Base-by-base conservation (phyloP, 257 asterid species). In the Solanum neorickii region DNA sequence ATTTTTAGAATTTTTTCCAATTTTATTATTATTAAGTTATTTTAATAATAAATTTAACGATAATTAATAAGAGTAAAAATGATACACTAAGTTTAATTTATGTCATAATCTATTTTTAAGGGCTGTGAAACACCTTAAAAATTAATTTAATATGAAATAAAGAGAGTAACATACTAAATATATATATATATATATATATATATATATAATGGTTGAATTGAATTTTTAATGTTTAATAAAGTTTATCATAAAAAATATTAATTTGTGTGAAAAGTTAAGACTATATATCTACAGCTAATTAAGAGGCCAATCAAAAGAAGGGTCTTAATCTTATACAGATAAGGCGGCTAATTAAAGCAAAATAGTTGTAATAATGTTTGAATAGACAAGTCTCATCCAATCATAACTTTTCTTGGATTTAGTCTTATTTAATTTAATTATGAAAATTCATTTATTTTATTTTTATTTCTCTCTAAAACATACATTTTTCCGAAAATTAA, bases 81-180 rank as follows among this genome's bases (percentile, higher is more conserved):
- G 7, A 37, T 6, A 37, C 0, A 5, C 7, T 6, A 37, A 0
- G 1, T 37, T 37, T 0, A 37, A 5, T 6, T 37, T 37, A 37
- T 37, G 39, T 5, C 39, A 5, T 37, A 37, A 37, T 37, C 39
- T 37, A 37, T 37, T 37, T 37, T 37, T 37, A 5, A 37, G 7
- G 39, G 7, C 0, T 0, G 1, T 37, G 39, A 37, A 37, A 37
- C 1, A 37, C 1, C 39, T 1, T 0, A 37, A 37, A 37, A 37
- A 6, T 37, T 37, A 37, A 37, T 0, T 37, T 37, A 37, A 6
- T 37, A 37, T 6, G 39, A 37, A 35, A 35, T 35, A 5, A 1
- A 0, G 7, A 7, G 0, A 35, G 39, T 35, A 62, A 11, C 70
- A 29, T 29, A 29, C 31, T 33, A 14, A 0, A 62, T 9, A n/a